phyloP scores from a whole-genome alignment of 371 early-diverging fungal species.

The Mortierella sp. region DNA sequence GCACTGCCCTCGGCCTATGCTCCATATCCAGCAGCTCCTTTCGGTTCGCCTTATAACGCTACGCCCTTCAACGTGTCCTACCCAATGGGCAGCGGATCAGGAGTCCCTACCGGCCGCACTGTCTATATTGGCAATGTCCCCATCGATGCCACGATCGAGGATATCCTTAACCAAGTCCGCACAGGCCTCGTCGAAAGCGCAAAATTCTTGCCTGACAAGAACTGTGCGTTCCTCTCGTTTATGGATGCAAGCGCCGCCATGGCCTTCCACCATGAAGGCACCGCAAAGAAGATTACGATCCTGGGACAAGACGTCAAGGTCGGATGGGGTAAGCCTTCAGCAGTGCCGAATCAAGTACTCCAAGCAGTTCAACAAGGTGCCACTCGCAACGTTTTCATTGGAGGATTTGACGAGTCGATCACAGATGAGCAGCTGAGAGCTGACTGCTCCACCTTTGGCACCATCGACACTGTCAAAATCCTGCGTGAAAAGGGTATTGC shows the following conservation, averaged over 20 bases:
- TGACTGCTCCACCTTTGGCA: constrained; percentile 73
- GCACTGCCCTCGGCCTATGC: constrained; percentile 20
- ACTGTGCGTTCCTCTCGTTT: constrained; percentile 85
- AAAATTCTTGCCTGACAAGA: constrained; percentile 79
- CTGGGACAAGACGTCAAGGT: constrained; percentile 68
- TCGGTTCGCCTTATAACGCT: constrained; percentile 26
- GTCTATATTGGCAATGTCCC: constrained; percentile 84
- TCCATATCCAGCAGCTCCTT: constrained; percentile 21
- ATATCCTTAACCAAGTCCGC: constrained; percentile 78
- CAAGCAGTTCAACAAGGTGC: constrained; percentile 75
- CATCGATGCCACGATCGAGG: constrained; percentile 68
- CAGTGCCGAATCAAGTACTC: constrained; percentile 60
- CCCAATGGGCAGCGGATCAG: constrained; percentile 39
- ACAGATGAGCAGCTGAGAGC: constrained; percentile 63
- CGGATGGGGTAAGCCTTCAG: constrained; percentile 82
- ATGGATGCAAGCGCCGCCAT: constrained; percentile 73
- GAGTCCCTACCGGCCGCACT: constrained; percentile 71
- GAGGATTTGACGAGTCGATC: constrained; percentile 67
- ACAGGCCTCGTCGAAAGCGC: constrained; percentile 82
- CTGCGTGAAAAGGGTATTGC: constrained; percentile 78
- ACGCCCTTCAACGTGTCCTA: constrained; percentile 33
- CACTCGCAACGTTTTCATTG: constrained; percentile 82
- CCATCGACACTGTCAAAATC: constrained; percentile 78
- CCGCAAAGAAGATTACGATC: constrained; percentile 47
- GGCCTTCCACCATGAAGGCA: constrained; percentile 64